Evolutionary conservation across 345 rosid species (phyloP), one percentile per base, ranked within the genome.

Genomic region (Brassica nigra): DNA sequence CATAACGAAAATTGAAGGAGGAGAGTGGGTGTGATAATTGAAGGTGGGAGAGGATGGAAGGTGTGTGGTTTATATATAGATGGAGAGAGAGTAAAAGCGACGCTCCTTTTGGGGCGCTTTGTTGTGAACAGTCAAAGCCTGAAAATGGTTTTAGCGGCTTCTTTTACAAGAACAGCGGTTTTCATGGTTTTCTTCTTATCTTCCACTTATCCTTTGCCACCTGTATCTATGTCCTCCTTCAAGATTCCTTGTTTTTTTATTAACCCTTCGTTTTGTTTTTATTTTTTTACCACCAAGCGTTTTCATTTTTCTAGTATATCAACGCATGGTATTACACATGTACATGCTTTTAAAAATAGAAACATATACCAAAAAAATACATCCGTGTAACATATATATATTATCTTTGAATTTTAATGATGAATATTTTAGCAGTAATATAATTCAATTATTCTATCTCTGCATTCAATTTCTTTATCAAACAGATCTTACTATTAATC

Each of bases 71-170:
- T 49, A 73, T 73, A 68, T 42, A 79, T 39, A 70, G 62, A 39
- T 69, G 62, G 68, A 62, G 54, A 30, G 78, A 58, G 76, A 47
- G 77, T 71, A 66, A 85, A 86, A 88, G 88, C 78, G 36, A 79
- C 83, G 88, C 84, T 81, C 82, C 91, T 88, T 86, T 85, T 69
- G 79, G 62, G 84, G 85, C 76, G 86, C 81, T 74, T 80, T 81
- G 84, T 77, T 74, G 83, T 80, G 86, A 73, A 67, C 90, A 86
- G 87, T 86, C 88, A 85, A 83, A 81, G 83, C 82, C 78, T 12
- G 30, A 11, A 67, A 68, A 49, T 79, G 44, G 49, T 69, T 78
- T 49, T 49, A 76, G 88, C 86, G 89, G 87, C 87, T 81, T 84
- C 87, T 69, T 83, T 82, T 81, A 72, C 76, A 86, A 78, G 74